Percentiles rank a stretch among this genome's conserved stretches.
phyloP scores from a whole-genome alignment of 345 rosid species.

The Ricinus communis region DNA sequence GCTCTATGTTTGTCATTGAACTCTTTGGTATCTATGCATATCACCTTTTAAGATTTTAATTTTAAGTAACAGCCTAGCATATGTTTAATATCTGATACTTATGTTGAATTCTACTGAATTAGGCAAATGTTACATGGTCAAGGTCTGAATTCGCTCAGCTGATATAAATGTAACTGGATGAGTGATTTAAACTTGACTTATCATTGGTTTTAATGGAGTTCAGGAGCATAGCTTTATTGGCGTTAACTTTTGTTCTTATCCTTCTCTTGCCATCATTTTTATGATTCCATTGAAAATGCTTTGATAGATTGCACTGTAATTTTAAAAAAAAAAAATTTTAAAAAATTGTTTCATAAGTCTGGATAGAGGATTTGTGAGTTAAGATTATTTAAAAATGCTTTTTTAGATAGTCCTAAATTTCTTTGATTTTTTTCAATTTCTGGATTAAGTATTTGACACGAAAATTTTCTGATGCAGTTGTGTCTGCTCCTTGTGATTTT shows the following conservation, averaged over 20 bases:
- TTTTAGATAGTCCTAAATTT: not conserved
- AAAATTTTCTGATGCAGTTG: conserved; percentile 42
- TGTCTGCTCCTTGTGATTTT: conserved; percentile 70
- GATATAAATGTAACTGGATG: not conserved
- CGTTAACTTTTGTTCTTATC: no score
- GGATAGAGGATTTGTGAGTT: not conserved
- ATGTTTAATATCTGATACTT: not conserved
- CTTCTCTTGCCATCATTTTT: no score
- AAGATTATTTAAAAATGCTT: not conserved
- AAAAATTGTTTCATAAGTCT: not conserved
- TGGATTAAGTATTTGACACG: not conserved
- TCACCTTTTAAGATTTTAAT: no score
- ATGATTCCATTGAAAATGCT: not conserved
- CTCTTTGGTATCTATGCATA: no score
- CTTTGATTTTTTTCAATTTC: not conserved
- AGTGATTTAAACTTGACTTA: not conserved
- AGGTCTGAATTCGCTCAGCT: not conserved
- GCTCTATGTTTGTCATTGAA: not conserved
- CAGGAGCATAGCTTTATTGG: no score
- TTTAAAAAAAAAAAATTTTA: no score
- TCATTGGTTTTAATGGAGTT: not conserved
- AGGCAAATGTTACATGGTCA: not conserved
- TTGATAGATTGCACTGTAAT: not conserved
- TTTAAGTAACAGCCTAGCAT: not conserved
- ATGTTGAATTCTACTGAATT: not conserved